These are phyloP conservation scores for Auriscalpium orientale DNA, from an alignment of 768 basidiomycete genomes.

Conservation along the genomic window DNA sequence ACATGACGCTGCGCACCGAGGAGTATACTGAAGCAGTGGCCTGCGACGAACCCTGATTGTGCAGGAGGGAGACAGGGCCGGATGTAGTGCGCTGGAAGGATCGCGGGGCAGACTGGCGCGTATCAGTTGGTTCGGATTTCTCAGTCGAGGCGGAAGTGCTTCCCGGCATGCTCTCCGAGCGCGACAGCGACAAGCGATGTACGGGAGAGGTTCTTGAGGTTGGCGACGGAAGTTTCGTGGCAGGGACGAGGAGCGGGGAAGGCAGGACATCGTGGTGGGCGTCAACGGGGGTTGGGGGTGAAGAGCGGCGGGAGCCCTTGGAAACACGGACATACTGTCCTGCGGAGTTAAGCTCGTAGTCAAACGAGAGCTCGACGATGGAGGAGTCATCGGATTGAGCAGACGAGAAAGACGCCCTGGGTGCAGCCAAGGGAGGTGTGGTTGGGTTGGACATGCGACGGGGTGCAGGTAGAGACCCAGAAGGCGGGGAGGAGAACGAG, in stretches of 20 bases:
- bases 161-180: conserved; percentile 60
- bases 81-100: conserved; percentile 65
- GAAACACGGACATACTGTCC: conserved; percentile 52
- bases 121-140: conserved; percentile 16
- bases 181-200: conserved; percentile 47
- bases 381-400: conserved; percentile 49
- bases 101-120: conserved; percentile 28
- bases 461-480: neutral
- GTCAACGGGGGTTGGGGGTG: conserved; percentile 36
- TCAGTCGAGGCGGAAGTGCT: conserved; percentile 26
- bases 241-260: conserved; percentile 9
- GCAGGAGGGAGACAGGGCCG: conserved; percentile 32
- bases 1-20: conserved; percentile 18
- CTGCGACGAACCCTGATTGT: conserved; percentile 22
- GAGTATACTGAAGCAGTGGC: conserved; percentile 13
- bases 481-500: neutral
- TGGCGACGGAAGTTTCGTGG: conserved; percentile 20
- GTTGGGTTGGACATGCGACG: neutral
- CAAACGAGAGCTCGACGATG: conserved; percentile 59
- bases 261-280: conserved; percentile 18
- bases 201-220: conserved; percentile 31
- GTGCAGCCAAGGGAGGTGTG: neutral
- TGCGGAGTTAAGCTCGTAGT: conserved; percentile 48
- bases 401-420: neutral
- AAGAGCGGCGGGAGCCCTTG: conserved; percentile 39